Evolutionary conservation across 805 yeast species (phyloP), one percentile per base, ranked within the genome.

Genomic region (Myxozyma nipponensis): DNA sequence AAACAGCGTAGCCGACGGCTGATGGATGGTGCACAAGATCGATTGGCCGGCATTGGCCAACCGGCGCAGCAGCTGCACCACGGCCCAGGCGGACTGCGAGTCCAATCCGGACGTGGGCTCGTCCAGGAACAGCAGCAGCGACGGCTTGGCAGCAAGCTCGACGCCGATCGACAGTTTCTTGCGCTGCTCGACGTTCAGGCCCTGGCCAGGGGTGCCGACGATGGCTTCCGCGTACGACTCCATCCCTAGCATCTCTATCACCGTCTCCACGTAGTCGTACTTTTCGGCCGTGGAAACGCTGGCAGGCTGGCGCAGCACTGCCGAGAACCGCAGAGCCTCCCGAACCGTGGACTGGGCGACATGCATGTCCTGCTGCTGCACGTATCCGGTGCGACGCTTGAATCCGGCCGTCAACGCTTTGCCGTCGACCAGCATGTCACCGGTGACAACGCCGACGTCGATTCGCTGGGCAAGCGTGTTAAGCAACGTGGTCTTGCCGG

Each of bases 341-440:
- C 89, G 76, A n/a, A 84, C 90, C 34, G 90, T 81, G 18, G 82
- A 70, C 39, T 81, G 77, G 26, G 78, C 75, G 63, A 84, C 69
- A 66, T 84, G 91, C 57, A 84, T 69, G 73, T 84, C 90, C 62
- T 83, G 89, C 67, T 84, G 91, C 66, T 84, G 88, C 37, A 82
- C 89, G 65, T 83, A 84, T 48, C 91, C 91, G 64, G 85, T 83
- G 4, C 84, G 75, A 65, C 89, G 76, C 65, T 82, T 83, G 75
- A 84, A 84, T 25, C 87, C 79, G 45, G 73, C 70, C 59, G 78
- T 84, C 52, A 82, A 71, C 7, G 79, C 74, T 40, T 73, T 73
- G 47, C 88, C 89, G 63, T 84, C 83, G 23, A 84, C 90, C 65
- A 82, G 69, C 75, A 79, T 76, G 62, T 83, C 84, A 62, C 86